A percentile compares a stretch with the other conserved stretches of the same genome.
These are phyloP conservation scores for Platanthera zijinensis DNA, from an alignment of 106 monocot species.

Conservation along the genomic window DNA sequence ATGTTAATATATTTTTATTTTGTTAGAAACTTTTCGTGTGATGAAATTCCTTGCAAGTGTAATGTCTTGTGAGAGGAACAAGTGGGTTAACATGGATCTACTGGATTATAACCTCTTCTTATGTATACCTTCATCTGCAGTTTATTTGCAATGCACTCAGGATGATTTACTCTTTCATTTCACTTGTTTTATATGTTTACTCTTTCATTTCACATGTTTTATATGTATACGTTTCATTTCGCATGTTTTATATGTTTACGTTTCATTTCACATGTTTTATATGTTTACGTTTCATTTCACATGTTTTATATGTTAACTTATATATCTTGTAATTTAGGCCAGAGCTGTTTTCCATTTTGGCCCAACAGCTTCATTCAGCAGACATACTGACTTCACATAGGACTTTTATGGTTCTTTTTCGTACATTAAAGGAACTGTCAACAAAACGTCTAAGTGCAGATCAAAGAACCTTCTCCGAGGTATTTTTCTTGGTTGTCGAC, in stretches of 20 bases:
- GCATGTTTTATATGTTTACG: too few relatives aligned
- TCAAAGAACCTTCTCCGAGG: constrained; percentile 75
- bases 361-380: constrained; percentile 76
- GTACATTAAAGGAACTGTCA: constrained; percentile 85
- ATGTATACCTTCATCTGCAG: neutral
- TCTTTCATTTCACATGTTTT: neutral
- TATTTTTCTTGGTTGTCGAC: constrained; percentile 10
- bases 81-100: neutral
- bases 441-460: constrained; percentile 82
- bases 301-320: neutral
- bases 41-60: neutral
- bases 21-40: neutral
- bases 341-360: constrained; percentile 78
- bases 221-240: too few relatives aligned
- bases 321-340: constrained; percentile 50
- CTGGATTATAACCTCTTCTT: neutral
- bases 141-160: neutral
- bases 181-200: neutral
- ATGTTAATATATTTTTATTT: neutral
- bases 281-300: too few relatives aligned
- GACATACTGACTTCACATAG: constrained; percentile 80
- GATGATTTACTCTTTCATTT: neutral
- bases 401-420: constrained; percentile 77
- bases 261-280: neutral
- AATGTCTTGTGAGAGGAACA: neutral